Evolutionary conservation across 331 rosid species (phyloP).

Genomic region (Saraca asoca): DNA sequence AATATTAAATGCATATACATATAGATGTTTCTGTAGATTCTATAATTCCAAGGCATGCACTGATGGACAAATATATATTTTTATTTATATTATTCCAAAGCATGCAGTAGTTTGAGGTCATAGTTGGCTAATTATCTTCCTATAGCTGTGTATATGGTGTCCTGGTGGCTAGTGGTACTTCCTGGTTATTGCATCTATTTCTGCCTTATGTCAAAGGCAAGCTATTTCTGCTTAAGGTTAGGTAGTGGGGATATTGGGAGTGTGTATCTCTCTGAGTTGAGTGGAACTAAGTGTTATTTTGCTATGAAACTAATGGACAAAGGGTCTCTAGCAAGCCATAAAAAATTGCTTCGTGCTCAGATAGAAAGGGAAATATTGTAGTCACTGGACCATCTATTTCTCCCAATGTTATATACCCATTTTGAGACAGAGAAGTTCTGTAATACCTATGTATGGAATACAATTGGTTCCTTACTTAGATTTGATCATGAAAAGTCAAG

Average conservation of each 20-base stretch:
- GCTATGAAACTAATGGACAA: constrained; percentile 99
- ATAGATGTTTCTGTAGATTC: no score
- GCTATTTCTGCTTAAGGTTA: constrained; percentile 47
- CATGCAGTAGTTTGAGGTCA: no score
- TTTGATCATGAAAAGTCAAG: constrained; percentile 96
- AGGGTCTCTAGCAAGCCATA: constrained; percentile 88
- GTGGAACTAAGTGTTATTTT: constrained; percentile 90
- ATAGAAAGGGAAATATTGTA: constrained; percentile 92
- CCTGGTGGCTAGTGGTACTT: constrained; percentile 2
- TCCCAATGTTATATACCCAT: constrained; percentile 89
- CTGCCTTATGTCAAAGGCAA: constrained; percentile 28
- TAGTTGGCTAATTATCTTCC: constrained; percentile 22
- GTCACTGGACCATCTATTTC: constrained; percentile 94
- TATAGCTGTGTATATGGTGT: constrained; percentile 5
- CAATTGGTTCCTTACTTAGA: no score
- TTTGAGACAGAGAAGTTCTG: constrained; percentile 97
- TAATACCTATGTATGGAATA: constrained; percentile 96
- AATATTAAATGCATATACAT: no score
- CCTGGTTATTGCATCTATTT: constrained; percentile 31
- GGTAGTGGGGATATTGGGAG: constrained; percentile 99
- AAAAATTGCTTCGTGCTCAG: constrained; percentile 95
- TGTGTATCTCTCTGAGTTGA: constrained; percentile 90
- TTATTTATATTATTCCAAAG: no score
- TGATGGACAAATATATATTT: no score
- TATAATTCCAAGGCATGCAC: no score